phyloP scores from a whole-genome alignment of 1,284 basidiomycete species.

The Pholiota adiposa region DNA sequence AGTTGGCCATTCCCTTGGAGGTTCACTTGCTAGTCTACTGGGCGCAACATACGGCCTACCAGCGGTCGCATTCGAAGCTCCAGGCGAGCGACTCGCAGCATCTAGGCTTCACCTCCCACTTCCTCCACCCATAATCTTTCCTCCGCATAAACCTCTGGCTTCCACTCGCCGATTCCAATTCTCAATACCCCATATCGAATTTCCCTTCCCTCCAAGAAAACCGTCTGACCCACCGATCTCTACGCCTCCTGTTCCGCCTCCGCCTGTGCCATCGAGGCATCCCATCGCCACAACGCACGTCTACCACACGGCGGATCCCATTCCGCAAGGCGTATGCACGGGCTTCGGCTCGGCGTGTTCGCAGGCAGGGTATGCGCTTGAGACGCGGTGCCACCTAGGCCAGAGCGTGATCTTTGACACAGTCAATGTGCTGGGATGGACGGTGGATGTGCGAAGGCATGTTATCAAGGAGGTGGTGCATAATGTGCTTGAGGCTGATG shows the following conservation, averaged over 20 bases:
- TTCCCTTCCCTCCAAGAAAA: conserved; percentile 13
- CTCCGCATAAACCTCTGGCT: conserved; percentile 29
- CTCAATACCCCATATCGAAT: conserved; percentile 8
- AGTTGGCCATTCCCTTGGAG: conserved; percentile 76
- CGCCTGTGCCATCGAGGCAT: conserved; percentile 54
- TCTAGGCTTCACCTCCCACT: conserved; percentile 75
- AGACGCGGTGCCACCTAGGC: conserved; percentile 78
- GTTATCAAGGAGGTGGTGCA: conserved; percentile 79
- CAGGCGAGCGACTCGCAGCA: conserved; percentile 78
- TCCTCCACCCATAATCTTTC: conserved; percentile 6
- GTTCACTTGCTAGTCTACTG: conserved; percentile 77
- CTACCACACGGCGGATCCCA: conserved; percentile 76
- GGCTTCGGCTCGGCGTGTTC: conserved; percentile 64
- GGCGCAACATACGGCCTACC: conserved; percentile 86
- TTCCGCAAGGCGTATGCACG: conserved; percentile 66
- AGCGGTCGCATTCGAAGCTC: conserved; percentile 83
- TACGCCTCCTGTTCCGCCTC: conserved; percentile 3
- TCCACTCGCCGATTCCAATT: background rate
- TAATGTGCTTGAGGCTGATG: conserved; percentile 72
- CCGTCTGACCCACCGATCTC: conserved; percentile 5
- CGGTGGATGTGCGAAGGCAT: conserved; percentile 79
- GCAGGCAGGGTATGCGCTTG: conserved; percentile 65
- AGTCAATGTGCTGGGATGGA: conserved; percentile 83
- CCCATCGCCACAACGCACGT: conserved; percentile 57
- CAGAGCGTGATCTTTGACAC: conserved; percentile 90